Base-by-base conservation (phyloP, 2,329 filamentous ascomycete species). In the Tolypocladium paradoxum region DNA sequence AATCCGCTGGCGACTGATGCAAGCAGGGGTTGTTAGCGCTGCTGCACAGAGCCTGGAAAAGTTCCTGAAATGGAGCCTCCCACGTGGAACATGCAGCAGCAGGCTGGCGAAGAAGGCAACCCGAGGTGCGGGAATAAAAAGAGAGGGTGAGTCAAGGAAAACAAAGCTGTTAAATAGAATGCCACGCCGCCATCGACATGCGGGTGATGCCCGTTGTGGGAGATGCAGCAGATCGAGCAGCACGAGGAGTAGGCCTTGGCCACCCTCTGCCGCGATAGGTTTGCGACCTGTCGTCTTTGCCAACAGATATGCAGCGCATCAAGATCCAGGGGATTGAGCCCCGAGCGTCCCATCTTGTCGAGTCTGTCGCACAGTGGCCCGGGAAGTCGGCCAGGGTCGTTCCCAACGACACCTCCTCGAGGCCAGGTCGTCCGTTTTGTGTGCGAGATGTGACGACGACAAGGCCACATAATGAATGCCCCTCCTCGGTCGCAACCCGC, bases 61-160 rank as follows among this genome's bases (percentile, higher is more conserved):
- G 47, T 29, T 18, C 27, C 20, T 29, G 45, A 24, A 48, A 53
- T 45, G 62, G 55, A 58, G 57, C 55, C 54, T 60, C 57, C 64
- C 64, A 66, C 63, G 64, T 66, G 64, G 64, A 61, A 58, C 59
- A 56, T 66, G 64, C 63, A 66, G 61, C 55, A 54, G 27, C 33
- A 47, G 33, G 33, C 20, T 8, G 27, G 43, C 27, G 43, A 47
- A 38, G 49, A 29, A 51, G 36, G 31, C 36, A 52, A 36, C 47
- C 45, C 31, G 48, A 40, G 46, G 27, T 33, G 45, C 34, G 34
- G 38, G 49, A 51, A 34, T 35, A 48, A 50, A 46, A 50, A 46
- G 20, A 53, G 45, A 45, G 49, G 35, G 47, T 36, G 35, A 27
- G 16, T 6, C 14, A 54, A 48, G 34, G n/a, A 31, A n/a, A 51